Base-by-base conservation (phyloP, 345 rosid genomes). In the Eucalyptus grandis region DNA sequence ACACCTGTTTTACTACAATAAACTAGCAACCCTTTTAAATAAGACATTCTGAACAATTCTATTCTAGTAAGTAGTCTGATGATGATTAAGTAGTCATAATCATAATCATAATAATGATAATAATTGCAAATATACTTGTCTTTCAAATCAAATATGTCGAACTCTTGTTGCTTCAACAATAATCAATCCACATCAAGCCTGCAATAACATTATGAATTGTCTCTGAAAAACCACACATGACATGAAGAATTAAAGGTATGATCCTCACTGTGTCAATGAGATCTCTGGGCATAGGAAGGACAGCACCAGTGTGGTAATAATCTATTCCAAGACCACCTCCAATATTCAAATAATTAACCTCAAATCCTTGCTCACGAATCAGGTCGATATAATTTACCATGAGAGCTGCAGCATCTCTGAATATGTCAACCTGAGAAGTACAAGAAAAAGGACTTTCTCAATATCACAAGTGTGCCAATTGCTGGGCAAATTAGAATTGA, bases 291-390 rank as follows among this genome's bases (percentile, higher is more conserved):
- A 94, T 93, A 85, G 99, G 99, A 91, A 98, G 98, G 89, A 96
- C 89, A 53, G 99, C 98, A 54, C 98, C 97, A 21, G 93, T 88
- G 89, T 98, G 99, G 90, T 96, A 92, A 89, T 98, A 98, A 93
- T 98, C 99, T 89, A 98, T 98, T 89, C 99, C 99, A 90, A 98
- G 94, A 90, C 98, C 99, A 89, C 99, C 99, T 89, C 99, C 99
- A 91, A 98, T 97, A 92, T 98, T 98, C 91, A 98, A 93, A 93
- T 96, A 96, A 90, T 95, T 88, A 89, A 97, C 93, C 91, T 97
- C 96, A 91, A 98, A 98, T 50, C 99, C 99, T 92, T 98, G 98
- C 62, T 96, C 94, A 56, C 99, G 94, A 83, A 98, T 98, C 89
- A 96, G 92, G 50, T 97, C 98, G 87, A 98, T 97, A 92, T 96